These are phyloP conservation scores for Dioscorea alata DNA, from an alignment of 106 monocot species.

Conservation along the genomic window DNA sequence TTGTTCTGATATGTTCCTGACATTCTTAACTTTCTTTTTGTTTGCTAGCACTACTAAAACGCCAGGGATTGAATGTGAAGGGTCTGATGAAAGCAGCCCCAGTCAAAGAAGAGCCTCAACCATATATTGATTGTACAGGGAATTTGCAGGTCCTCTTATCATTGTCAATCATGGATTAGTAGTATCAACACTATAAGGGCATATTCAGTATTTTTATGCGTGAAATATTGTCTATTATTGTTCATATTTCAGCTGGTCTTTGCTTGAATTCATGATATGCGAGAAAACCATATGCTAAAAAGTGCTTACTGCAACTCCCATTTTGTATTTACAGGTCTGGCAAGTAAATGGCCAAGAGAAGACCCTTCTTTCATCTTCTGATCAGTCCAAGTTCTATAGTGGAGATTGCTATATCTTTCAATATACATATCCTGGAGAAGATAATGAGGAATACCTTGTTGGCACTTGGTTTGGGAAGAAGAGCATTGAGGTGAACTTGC, in stretches of 20 bases:
- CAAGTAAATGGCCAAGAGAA: constrained; percentile 78
- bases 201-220: not conserved
- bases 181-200: not conserved
- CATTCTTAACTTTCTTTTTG: not conserved
- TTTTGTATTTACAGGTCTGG: constrained; percentile 65
- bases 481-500: constrained; percentile 54
- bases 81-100: constrained; percentile 73
- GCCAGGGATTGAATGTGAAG: constrained; percentile 93
- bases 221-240: no score
- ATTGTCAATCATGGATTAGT: no score
- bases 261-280: no score
- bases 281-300: no score
- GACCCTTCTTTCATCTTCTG: constrained; percentile 58
- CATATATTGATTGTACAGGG: constrained; percentile 89
- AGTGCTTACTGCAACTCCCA: no score
- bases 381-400: constrained; percentile 79
- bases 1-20: not conserved
- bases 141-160: constrained; percentile 53
- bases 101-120: constrained; percentile 75
- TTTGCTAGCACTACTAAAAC: constrained; percentile 67
- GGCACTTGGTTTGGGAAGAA: constrained; percentile 96
- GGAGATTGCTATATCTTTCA: constrained; percentile 97
- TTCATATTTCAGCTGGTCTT: no score
- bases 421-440: constrained; percentile 83
- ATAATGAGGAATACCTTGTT: constrained; percentile 76